Conservation (phyloP, 208 protist species). For the Entamoeba histolytica region DNA sequence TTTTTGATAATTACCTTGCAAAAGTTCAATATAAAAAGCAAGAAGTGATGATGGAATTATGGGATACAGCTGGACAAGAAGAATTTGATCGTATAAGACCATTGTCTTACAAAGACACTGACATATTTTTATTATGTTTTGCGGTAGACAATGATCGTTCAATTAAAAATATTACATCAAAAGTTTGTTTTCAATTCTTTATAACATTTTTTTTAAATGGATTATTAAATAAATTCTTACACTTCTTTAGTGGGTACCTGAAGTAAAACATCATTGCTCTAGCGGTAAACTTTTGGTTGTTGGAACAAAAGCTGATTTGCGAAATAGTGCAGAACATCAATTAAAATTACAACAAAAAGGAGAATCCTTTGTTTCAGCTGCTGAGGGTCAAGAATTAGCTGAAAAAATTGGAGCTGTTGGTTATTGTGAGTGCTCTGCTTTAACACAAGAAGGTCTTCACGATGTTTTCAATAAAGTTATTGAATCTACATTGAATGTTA, state of each 20-base stretch:
- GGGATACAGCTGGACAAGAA: slow-evolving; percentile 38
- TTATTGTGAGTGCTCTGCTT: slow-evolving; percentile 64
- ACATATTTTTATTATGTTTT: slow-evolving; percentile 55
- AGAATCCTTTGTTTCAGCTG: slow-evolving; percentile 21
- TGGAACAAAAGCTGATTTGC: slow-evolving; percentile 42
- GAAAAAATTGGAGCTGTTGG: slow-evolving; percentile 46
- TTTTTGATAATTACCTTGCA: slow-evolving; percentile 32
- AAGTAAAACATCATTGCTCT: slow-evolving; percentile 14
- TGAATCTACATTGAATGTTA: slow-evolving; percentile 14
- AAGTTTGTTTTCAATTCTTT: neutral
- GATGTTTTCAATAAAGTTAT: slow-evolving; percentile 53
- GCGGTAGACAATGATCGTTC: neutral
- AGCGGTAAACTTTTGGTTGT: slow-evolving; percentile 36
- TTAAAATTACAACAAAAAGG: neutral
- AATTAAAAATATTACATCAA: neutral
- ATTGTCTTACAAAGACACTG: slow-evolving; percentile 38
- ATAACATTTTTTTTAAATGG: neutral
- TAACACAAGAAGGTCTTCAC: slow-evolving; percentile 53
- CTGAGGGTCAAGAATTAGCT: slow-evolving; percentile 36
- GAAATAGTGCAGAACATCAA: slow-evolving; percentile 23
- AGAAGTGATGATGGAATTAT: slow-evolving; percentile 4
- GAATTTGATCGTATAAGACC: slow-evolving; percentile 43
- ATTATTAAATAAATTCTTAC: slow-evolving; percentile 50
- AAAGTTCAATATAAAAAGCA: slow-evolving; percentile 7
- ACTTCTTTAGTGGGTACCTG: slow-evolving; percentile 29